Conservation (phyloP, 768 basidiomycete species). For the Trametes cingulata region DNA sequence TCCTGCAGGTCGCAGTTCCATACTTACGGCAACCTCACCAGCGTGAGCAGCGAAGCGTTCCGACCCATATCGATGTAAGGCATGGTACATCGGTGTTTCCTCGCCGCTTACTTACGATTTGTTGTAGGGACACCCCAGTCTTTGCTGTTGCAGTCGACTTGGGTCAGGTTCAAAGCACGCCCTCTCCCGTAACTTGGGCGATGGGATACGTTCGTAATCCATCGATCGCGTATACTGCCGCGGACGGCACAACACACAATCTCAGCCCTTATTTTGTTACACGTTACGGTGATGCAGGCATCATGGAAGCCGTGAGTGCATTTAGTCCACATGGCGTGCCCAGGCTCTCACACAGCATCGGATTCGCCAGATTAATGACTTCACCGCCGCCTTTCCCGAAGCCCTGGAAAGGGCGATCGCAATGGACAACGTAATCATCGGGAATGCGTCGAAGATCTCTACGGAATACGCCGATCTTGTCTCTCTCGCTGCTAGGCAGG, state of each 20-base stretch:
- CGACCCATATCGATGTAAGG: constrained; percentile 19
- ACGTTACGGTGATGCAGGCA: neutral
- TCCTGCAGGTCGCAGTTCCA: constrained; percentile 24
- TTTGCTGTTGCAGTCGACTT: constrained; percentile 31
- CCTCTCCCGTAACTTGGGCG: constrained; percentile 28
- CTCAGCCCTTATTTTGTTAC: constrained; percentile 24
- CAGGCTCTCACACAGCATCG: too few species aligned
- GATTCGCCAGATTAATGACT: constrained; percentile 26
- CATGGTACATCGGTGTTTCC: neutral
- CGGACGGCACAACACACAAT: constrained; percentile 9
- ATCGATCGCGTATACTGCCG: constrained; percentile 24
- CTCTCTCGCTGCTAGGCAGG: constrained; percentile 29
- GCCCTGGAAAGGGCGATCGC: constrained; percentile 15
- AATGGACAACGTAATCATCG: constrained; percentile 27
- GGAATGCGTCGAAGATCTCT: constrained; percentile 24
- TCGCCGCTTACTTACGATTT: too few species aligned
- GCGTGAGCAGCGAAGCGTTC: constrained; percentile 6
- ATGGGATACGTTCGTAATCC: constrained; percentile 31
- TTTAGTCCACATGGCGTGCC: accelerated
- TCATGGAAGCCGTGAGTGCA: neutral
- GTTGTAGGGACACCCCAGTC: constrained; percentile 13
- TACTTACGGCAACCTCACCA: constrained; percentile 18
- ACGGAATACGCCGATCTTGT: constrained; percentile 28
- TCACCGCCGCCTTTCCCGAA: constrained; percentile 22
- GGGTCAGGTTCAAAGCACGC: constrained; percentile 24